Conservation (phyloP, 2,329 filamentous ascomycete species). For the Venturia oleaginea region DNA sequence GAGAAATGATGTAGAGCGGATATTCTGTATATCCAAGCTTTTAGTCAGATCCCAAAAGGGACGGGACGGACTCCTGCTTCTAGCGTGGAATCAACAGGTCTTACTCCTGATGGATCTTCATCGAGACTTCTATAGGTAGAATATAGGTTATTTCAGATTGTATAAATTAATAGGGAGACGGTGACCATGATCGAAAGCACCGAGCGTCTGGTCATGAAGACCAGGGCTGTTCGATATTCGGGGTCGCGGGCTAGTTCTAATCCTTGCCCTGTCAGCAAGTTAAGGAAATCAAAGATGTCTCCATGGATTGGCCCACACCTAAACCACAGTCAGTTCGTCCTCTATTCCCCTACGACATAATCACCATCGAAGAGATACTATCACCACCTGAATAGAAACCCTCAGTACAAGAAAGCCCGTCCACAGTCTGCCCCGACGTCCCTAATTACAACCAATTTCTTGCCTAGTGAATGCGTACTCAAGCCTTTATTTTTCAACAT, state of each 20-base stretch:
- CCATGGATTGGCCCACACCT: too few species aligned
- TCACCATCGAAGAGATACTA: too few species aligned
- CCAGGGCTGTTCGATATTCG: not conserved
- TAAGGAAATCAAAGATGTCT: too few species aligned
- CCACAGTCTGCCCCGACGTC: too few species aligned
- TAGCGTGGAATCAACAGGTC: not conserved
- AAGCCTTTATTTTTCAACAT: too few species aligned
- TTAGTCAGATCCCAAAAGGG: not conserved
- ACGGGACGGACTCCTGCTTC: not conserved
- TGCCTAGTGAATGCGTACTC: too few species aligned
- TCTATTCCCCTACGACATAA: too few species aligned
- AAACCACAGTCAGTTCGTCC: not conserved
- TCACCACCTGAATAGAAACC: too few species aligned
- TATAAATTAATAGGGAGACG: not conserved
- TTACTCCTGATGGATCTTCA: not conserved
- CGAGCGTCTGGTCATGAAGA: not conserved
- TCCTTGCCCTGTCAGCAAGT: not conserved
- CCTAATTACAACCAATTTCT: too few species aligned
- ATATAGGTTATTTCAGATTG: not conserved
- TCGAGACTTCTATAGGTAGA: not conserved
- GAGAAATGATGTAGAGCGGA: too few species aligned
- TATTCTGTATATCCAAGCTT: not conserved
- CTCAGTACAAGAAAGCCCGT: too few species aligned
- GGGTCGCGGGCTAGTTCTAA: not conserved
- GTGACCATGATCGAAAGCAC: not conserved